phyloP scores from a whole-genome alignment of 306 rosid species.

The Alnus rubra region DNA sequence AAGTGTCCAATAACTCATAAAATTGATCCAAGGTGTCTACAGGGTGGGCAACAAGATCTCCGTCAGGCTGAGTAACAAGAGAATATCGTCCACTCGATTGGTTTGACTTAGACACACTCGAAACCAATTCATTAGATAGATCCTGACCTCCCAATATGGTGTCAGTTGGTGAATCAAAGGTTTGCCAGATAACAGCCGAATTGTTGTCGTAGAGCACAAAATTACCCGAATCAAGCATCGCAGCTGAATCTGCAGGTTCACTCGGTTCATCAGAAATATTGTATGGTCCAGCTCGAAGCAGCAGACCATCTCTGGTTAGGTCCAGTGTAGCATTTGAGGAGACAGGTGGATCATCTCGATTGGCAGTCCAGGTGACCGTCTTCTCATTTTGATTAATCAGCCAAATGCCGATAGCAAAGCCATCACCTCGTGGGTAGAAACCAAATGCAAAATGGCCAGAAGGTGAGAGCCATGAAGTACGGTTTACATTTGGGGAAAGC shows the following conservation, averaged over 20 bases:
- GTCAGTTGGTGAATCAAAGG: not conserved
- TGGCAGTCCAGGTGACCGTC: not conserved
- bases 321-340: not conserved
- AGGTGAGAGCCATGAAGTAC: not conserved
- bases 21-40: not conserved
- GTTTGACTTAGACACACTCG: not conserved
- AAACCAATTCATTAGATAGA: no score
- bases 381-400: not conserved
- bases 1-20: not conserved
- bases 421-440: not conserved
- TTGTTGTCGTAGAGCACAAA: not conserved
- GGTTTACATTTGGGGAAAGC: not conserved
- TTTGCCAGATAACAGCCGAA: not conserved
- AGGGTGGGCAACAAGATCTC: slow-evolving; percentile 7
- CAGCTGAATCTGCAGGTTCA: not conserved
- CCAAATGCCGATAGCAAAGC: not conserved
- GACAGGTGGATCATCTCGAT: not conserved
- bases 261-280: not conserved
- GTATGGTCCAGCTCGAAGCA: not conserved
- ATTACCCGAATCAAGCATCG: not conserved
- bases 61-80: not conserved
- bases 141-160: not conserved
- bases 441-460: not conserved
- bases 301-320: not conserved
- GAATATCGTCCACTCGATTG: not conserved